Evolutionary conservation across 805 yeast genomes (phyloP), one percentile per base, ranked within the genome.

Genomic region (Sugiyamaella smithiae): DNA sequence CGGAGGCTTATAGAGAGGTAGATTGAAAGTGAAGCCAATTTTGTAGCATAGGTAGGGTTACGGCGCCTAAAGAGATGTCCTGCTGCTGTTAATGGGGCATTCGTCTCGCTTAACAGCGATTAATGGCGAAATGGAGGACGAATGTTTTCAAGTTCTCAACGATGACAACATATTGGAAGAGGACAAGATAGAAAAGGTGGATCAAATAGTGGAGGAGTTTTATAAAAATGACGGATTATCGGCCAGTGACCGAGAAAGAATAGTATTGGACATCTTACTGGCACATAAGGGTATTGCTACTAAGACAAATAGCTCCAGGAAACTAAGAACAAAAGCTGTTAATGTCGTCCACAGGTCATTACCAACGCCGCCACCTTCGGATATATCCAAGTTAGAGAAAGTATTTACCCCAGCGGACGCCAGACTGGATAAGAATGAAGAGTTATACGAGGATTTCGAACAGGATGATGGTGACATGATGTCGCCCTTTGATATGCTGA

Each of bases 241-340:
- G 2, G 38, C 59, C 2, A 56, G 57, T 14, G 67, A 65, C 20
- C 46, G 57, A 4, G 75, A 72, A 48, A 57, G 68, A 45, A 54
- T 67, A 14, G 69, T 70, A 12, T 59, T 72, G 57, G 74, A 69
- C 45, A 66, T 72, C 8, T 50, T 72, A 48, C 69, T 74, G 73
- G 64, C 59, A 24, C 75, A 72, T 46, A 63, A 68, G 32, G 72
- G 38, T n/a, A 11, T 35, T 16, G 20, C 3, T 14, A 5, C 22
- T 12, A 12, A 20, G 16, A 14, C 3, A 14, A 19, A 16, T 6
- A 32, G 22, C 22, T 12, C 9, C 16, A 14, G 38, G 16, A 35
- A 35, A 35, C 20, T 35, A 3, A 35, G 7, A 35, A 35, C 38
- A 5, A 4, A 35, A 20, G 12, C 22, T 5, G 38, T 35, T 19